phyloP scores from a whole-genome alignment of 371 early-diverging fungal genomes.

The Mortierella sp. region DNA sequence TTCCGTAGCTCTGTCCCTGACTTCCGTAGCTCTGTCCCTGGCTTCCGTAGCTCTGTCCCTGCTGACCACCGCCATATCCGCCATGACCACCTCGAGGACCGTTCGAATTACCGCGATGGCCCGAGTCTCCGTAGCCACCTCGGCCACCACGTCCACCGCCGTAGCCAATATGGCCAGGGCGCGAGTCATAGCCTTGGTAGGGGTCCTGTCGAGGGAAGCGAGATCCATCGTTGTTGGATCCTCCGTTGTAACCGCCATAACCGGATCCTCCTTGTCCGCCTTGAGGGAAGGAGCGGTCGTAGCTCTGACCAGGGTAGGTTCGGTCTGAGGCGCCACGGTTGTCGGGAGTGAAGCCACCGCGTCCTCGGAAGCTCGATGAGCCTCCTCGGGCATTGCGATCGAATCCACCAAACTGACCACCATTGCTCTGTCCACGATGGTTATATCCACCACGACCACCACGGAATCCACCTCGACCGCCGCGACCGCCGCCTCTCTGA shows the following conservation, averaged over 20 bases:
- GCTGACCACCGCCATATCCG: slow-evolving; percentile 39
- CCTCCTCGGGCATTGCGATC: slow-evolving; percentile 42
- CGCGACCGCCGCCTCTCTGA: slow-evolving; percentile 43
- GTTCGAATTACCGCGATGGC: slow-evolving; percentile 41
- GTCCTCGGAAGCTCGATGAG: slow-evolving; percentile 29
- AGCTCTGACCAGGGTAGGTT: slow-evolving; percentile 54
- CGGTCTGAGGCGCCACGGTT: slow-evolving; percentile 51
- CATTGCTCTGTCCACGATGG: slow-evolving; percentile 41
- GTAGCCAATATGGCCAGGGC: slow-evolving; percentile 33
- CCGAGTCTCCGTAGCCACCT: slow-evolving; percentile 55
- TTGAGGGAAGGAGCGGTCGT: slow-evolving; percentile 35
- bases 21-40: slow-evolving; percentile 28
- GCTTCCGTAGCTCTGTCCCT: slow-evolving; percentile 29
- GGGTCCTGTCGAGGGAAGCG: slow-evolving; percentile 45
- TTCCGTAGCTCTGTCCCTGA: no score
- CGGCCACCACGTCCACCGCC: slow-evolving; percentile 47
- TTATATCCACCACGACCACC: slow-evolving; percentile 53
- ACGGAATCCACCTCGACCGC: slow-evolving; percentile 46
- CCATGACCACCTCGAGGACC: slow-evolving; percentile 33
- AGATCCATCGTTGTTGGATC: slow-evolving; percentile 40
- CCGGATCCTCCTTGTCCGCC: slow-evolving; percentile 21
- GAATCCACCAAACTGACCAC: slow-evolving; percentile 33
- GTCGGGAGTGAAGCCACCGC: slow-evolving; percentile 46
- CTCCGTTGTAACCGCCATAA: slow-evolving; percentile 23
- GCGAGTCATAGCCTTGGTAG: slow-evolving; percentile 50